Base-by-base conservation (phyloP, 2,329 filamentous ascomycete species). In the Pochonia chlamydosporia region DNA sequence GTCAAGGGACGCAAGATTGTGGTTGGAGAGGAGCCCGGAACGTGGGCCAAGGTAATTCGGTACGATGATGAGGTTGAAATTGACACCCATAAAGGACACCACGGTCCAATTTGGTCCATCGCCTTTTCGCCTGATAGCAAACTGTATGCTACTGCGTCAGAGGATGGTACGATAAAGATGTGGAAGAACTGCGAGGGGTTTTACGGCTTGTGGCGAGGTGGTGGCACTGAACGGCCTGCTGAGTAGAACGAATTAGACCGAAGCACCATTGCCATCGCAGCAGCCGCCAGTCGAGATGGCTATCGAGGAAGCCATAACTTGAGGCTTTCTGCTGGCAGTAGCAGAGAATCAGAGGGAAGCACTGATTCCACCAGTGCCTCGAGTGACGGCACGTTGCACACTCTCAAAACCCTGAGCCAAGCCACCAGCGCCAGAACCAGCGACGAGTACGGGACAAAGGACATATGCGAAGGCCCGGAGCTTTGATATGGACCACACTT, bases 151-250 rank as follows among this genome's bases (percentile, higher is more conserved):
- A 99, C 93, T 2, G 93, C 89, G 25, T 96, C 91, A 42, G 93
- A 99, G 64, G 93, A 99, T 60, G 93, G 93, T 35, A 99, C 93
- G 0, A 95, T 99, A 66, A 99, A 99, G 71, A 75, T 99, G 73
- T 85, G 81, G 81, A 85, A 85, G 69, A 85, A 85, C 54, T 84
- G 81, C 50, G 78, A 82, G 5, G 81, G 81, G 1, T 77, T 74
- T 49, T 85, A 83, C 48, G 81, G 81, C 2, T 72, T 84, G 31
- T 85, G 81, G 81, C 72, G 75, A 33, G 76, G 76, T 43, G 72
- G 72, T n/a, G 62, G 61, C 8, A 39, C 35, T 24, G 61, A 67
- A 46, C 62, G 60, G 45, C 53, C 61, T 49, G 59, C 59, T 45
- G 66, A 69, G 59, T 69, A 69, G 66, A 62, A 42, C 55, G 54